These are phyloP conservation scores for Tolypocladium cylindrosporum DNA, from an alignment of 2,329 filamentous ascomycete genomes.

Conservation along the genomic window DNA sequence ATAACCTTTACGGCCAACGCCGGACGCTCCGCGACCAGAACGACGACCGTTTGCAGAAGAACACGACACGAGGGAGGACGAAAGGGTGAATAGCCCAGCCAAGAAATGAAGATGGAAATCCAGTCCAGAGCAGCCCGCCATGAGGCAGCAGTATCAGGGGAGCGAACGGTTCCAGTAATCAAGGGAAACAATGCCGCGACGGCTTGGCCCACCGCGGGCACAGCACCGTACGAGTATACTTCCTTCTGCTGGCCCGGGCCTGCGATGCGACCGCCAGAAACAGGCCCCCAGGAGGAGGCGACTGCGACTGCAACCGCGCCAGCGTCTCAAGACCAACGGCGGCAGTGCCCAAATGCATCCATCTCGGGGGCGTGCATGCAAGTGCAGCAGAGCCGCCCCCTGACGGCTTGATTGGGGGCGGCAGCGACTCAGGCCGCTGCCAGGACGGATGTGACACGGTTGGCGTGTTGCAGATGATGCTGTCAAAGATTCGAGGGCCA, in stretches of 20 bases:
- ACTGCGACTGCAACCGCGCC: neutral
- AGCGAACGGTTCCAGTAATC: neutral
- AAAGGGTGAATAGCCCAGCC: neutral
- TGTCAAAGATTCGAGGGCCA: neutral
- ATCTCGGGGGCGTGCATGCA: neutral
- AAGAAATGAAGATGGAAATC: neutral
- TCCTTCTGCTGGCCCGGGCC: neutral
- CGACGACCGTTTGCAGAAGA: neutral
- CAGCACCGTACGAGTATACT: neutral
- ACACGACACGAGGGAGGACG: neutral
- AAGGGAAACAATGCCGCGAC: neutral
- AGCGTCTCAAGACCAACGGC: neutral
- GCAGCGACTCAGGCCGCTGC: neutral
- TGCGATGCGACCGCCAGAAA: neutral
- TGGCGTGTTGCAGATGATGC: neutral
- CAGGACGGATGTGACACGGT: neutral
- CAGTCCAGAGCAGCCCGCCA: neutral
- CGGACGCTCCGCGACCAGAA: neutral
- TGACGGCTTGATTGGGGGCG: neutral
- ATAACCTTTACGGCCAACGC: neutral
- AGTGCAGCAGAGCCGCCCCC: neutral
- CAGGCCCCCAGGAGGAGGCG: neutral
- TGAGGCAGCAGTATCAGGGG: neutral
- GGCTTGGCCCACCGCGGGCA: neutral
- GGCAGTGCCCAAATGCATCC: neutral